Evolutionary conservation across 192 early-diverging fungal genomes (phyloP).

Genomic region (Rhizoclosmatium globosum): DNA sequence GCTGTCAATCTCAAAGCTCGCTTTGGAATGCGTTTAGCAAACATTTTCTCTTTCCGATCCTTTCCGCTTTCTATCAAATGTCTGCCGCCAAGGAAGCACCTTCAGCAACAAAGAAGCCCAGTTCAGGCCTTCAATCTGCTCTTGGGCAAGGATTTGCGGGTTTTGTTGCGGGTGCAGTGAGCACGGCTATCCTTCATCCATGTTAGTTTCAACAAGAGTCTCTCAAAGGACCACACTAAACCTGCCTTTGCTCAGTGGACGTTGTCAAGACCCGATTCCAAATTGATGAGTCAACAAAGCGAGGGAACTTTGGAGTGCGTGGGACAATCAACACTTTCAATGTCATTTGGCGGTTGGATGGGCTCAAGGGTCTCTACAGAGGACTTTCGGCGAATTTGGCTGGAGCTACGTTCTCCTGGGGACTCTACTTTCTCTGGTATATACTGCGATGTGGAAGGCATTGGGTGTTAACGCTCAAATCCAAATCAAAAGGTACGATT

Average conservation of each 20-base stretch:
- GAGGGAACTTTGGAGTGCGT: slow-evolving; percentile 53
- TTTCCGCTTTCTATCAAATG: no score
- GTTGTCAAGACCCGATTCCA: slow-evolving; percentile 52
- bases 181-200: slow-evolving; percentile 79
- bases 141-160: slow-evolving; percentile 90
- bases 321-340: slow-evolving; percentile 54
- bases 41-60: no score
- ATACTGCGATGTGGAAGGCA: neutral
- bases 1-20: neutral
- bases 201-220: no score
- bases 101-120: no score
- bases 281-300: slow-evolving; percentile 35
- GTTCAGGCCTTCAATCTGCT: slow-evolving; percentile 4
- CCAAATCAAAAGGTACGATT: slow-evolving; percentile 57
- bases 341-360: slow-evolving; percentile 45
- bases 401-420: slow-evolving; percentile 92
- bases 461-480: neutral
- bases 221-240: no score
- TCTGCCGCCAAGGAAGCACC: no score
- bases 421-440: slow-evolving; percentile 96
- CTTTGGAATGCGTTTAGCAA: no score
- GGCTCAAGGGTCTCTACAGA: slow-evolving; percentile 83
- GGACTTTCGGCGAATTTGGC: slow-evolving; percentile 90
- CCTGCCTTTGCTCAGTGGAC: no score
- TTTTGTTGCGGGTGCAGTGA: slow-evolving; percentile 82